These are phyloP conservation scores for Rhytidhysteron rufulum DNA, from an alignment of 2,329 filamentous ascomycete species.

Conservation along the genomic window DNA sequence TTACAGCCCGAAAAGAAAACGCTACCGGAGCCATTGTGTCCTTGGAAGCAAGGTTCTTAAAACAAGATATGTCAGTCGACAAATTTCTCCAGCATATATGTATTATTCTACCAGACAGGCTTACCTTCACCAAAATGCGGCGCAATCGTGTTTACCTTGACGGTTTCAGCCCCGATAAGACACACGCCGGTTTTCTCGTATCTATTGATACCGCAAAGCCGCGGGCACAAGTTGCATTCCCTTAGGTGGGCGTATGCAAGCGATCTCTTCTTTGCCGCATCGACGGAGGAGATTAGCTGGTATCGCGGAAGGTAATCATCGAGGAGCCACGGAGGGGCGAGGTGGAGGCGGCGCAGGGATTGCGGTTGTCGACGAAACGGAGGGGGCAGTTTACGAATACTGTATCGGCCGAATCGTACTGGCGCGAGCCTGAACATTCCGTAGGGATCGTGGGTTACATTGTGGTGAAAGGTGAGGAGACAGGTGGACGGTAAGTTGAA, in stretches of 20 bases:
- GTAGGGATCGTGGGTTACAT: too few species aligned
- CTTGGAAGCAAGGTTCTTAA: constrained; percentile 73
- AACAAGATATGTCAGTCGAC: not conserved
- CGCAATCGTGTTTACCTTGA: constrained; percentile 79
- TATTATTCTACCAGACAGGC: not conserved
- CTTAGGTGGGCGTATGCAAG: constrained; percentile 69
- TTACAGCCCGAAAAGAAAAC: constrained; percentile 81
- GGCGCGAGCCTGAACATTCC: too few species aligned
- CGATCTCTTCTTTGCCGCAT: constrained; percentile 70
- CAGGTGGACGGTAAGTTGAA: too few species aligned
- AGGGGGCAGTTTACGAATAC: not conserved
- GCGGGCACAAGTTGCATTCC: constrained; percentile 78
- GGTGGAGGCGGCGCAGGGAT: constrained; percentile 39
- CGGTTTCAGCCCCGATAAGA: constrained; percentile 67
- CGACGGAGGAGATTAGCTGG: constrained; percentile 61
- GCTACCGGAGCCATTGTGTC: constrained; percentile 72
- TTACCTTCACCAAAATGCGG: constrained; percentile 72
- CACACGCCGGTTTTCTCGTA: constrained; percentile 75
- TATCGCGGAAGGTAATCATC: constrained; percentile 72
- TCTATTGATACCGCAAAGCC: constrained; percentile 75
- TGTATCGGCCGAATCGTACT: too few species aligned
- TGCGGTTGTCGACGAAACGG: not conserved
- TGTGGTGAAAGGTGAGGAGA: too few species aligned
- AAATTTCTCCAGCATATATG: not conserved
- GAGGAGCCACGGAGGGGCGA: constrained; percentile 65